Percentiles rank a stretch among this genome's conserved stretches.
phyloP scores from a whole-genome alignment of 139 green algal species.

The Dunaliella sp. region DNA sequence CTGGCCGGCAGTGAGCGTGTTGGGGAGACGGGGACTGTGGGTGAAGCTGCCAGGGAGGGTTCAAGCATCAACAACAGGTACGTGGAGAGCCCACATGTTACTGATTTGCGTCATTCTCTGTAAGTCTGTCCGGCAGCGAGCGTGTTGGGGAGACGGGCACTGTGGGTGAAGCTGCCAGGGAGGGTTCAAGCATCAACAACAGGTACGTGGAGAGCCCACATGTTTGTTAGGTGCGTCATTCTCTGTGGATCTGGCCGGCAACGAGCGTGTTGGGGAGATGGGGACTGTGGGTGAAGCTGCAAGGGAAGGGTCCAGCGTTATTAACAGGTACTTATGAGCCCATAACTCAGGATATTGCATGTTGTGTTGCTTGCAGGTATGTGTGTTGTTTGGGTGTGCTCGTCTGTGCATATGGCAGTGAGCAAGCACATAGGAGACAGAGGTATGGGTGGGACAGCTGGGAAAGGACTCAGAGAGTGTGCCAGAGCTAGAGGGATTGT shows the following conservation, averaged over 20 bases:
- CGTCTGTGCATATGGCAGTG: no score
- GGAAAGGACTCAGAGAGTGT: no score
- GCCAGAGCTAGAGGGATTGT: no score
- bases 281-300: not conserved
- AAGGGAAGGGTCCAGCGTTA: not conserved
- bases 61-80: not conserved
- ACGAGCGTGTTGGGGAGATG: not conserved
- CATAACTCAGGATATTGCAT: no score
- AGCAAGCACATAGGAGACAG: no score
- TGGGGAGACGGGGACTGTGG: not conserved
- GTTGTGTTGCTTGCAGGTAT: no score
- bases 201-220: not conserved
- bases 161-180: not conserved
- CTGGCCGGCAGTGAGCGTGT: not conserved
- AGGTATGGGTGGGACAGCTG: no score
- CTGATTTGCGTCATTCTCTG: no score
- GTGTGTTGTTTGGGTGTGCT: no score
- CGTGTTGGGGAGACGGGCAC: not conserved
- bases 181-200: not conserved
- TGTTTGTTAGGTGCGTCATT: no score
- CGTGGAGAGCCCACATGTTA: no score
- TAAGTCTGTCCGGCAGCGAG: not conserved
- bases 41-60: not conserved
- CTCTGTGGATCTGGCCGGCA: not conserved
- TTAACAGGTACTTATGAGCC: not conserved